phyloP scores from a whole-genome alignment of 2,329 filamentous ascomycete species.

The Neurospora crassa region DNA sequence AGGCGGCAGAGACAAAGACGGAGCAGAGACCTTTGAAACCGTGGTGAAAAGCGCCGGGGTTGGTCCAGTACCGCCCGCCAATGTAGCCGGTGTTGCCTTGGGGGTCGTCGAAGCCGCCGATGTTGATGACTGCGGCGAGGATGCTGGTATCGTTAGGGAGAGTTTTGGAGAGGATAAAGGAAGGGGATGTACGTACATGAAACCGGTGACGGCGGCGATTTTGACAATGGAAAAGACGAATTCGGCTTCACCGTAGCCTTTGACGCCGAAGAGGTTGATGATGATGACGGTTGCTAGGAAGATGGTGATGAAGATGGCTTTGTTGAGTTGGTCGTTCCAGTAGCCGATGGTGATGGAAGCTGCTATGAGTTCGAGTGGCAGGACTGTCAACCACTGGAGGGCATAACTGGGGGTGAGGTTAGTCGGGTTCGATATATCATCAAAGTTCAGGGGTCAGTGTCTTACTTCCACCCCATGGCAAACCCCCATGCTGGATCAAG shows the following conservation, averaged over 20 bases:
- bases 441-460: slow-evolving; percentile 13
- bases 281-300: slow-evolving; percentile 67
- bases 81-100: slow-evolving; percentile 51
- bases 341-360: slow-evolving; percentile 77
- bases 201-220: slow-evolving; percentile 74
- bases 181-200: slow-evolving; percentile 47
- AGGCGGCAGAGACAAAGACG: slow-evolving; percentile 68
- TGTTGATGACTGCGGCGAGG: slow-evolving; percentile 76
- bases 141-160: slow-evolving; percentile 42
- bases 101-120: slow-evolving; percentile 58
- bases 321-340: slow-evolving; percentile 58
- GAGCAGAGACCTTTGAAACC: slow-evolving; percentile 77
- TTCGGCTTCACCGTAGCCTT: slow-evolving; percentile 82
- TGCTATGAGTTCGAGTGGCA: slow-evolving; percentile 80
- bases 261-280: slow-evolving; percentile 85
- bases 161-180: no score
- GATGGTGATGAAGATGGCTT: slow-evolving; percentile 70
- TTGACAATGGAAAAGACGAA: slow-evolving; percentile 84
- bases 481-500: slow-evolving; percentile 92
- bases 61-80: slow-evolving; percentile 64
- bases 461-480: slow-evolving; percentile 87
- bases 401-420: slow-evolving; percentile 51
- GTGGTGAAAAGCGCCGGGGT: slow-evolving; percentile 77
- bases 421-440: slow-evolving; percentile 2
- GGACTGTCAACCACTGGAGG: slow-evolving; percentile 74